Percentiles rank a stretch among this genome's conserved stretches.
These are phyloP conservation scores for Brettanomyces anomalus DNA, from an alignment of 805 yeast genomes.

Conservation along the genomic window DNA sequence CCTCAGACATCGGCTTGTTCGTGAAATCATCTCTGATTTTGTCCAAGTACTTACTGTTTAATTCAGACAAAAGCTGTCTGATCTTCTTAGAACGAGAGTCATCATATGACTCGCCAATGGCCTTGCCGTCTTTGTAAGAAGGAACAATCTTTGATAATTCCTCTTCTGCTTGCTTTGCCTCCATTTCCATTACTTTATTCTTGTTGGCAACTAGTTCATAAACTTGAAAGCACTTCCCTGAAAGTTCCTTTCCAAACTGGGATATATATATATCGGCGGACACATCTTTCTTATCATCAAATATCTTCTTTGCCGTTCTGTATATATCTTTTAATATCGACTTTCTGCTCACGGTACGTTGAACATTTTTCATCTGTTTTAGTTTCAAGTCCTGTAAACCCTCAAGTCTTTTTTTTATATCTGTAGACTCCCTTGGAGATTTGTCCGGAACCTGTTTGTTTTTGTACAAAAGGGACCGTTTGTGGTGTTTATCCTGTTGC, in stretches of 20 bases:
- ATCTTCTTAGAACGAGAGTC: conserved; percentile 24
- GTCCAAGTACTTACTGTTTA: conserved; percentile 24
- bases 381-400: conserved; percentile 23
- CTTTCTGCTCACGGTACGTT: conserved; percentile 34
- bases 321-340: conserved; percentile 38
- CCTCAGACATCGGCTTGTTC: conserved; percentile 18
- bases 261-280: conserved; percentile 25
- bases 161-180: conserved; percentile 36
- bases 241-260: conserved; percentile 27
- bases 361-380: conserved; percentile 25
- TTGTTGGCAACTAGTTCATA: conserved; percentile 19
- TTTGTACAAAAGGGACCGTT: conserved; percentile 24
- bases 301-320: conserved; percentile 10
- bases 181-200: conserved; percentile 37
- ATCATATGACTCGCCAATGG: conserved; percentile 20
- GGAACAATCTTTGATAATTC: conserved; percentile 39
- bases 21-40: conserved; percentile 21
- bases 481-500: conserved; percentile 35
- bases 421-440: conserved; percentile 7
- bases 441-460: conserved; percentile 15
- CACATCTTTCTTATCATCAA: conserved; percentile 14
- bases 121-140: conserved; percentile 20
- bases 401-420: conserved; percentile 23
- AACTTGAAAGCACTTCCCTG: conserved; percentile 28
- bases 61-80: conserved; percentile 25